Base-by-base conservation (phyloP, 768 basidiomycete species). In the Ephemerocybe angulata region DNA sequence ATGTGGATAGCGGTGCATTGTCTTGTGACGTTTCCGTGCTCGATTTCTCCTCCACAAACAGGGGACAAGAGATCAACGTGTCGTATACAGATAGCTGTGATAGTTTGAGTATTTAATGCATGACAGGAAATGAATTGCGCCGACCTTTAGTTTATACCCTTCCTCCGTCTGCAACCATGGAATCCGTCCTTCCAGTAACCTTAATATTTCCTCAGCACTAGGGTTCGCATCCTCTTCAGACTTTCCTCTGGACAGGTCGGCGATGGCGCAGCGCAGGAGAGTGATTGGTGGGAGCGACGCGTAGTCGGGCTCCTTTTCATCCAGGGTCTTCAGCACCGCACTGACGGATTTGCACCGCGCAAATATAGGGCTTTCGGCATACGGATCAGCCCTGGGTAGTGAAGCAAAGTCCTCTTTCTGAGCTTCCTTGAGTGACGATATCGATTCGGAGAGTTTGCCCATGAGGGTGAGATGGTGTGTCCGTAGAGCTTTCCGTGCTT, bases 201-300 rank as follows among this genome's bases (percentile, higher is more conserved):
- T 70, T 62, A 88, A 88, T 2, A 90, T 63, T 28, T 83, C 82
- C 22, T 84, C 80, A 0, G 85, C 80, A 1, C 78, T 79, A 21
- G 81, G 76, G 35, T 73, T 69, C 27, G 69, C 63, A 15, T 61
- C 60, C 11, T 72, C 67, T 5, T 60, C 67, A 0, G 73, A 69
- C 29, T 73, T 74, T 21, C 66, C 71, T 60, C 61, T 73, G 51
- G 61, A 67, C 54, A 76, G 72, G 44, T 84, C 84, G 28, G 73
- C 69, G 38, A 90, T 70, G 2, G 77, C 83, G 60, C 85, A 88
- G 8, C 88, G 81, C 33, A 90, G 71, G 6, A 89, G 67, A 1
- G 85, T 82, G 4, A 83, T 58, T 8, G 75, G 71, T 2, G 83
- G 77, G 5, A 86, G 65, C 8, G 68, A 69, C 1, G 62, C 40